Evolutionary conservation across 805 yeast genomes (phyloP), one percentile per base, ranked within the genome.

Genomic region (Middelhovenomyces tepae): DNA sequence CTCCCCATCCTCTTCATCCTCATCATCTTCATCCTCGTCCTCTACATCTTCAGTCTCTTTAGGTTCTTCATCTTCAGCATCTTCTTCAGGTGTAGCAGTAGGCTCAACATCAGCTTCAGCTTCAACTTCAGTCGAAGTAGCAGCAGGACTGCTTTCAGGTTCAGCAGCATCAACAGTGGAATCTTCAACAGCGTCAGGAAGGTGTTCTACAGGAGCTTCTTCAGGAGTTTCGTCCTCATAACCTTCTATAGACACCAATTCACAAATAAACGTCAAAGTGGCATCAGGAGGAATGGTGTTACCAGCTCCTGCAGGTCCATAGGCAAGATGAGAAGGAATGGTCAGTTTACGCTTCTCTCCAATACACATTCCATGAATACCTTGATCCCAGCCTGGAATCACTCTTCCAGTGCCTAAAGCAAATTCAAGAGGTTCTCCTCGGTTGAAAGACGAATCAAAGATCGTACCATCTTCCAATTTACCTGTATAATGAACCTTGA

Each of bases 321-420:
- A 86, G 5, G 73, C 95, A 45, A 84, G 56, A 20, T 69, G 66
- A 4, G 93, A 69, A 29, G 95, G 95, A 51, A 87, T 83, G 18
- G 74, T 71, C 46, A 86, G 64, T 45, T 70, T 77, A 53, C 95
- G 71, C 61, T 77, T 67, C 57, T 86, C 95, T 28, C 95, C 95
- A 54, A 83, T 64, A 59, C 96, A 86, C 93, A 82, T 82, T 21
- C 79, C 75, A 23, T 64, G 46, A 32, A 85, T 60, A 26, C 95
- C 95, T 57, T 78, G 73, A 43, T 86, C 96, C 95, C 95, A 86
- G 38, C 96, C 95, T 39, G 66, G 51, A 51, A 86, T 86, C 20
- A 86, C 95, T 48, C 71, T 78, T 4, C 93, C 87, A 16, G 58
- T 55, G 26, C 95, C 96, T 34, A 87, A 60, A n/a, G 58, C 58